Evolutionary conservation across 192 early-diverging fungal genomes (phyloP).

Genomic region (Phycomyces blakesleeanus): DNA sequence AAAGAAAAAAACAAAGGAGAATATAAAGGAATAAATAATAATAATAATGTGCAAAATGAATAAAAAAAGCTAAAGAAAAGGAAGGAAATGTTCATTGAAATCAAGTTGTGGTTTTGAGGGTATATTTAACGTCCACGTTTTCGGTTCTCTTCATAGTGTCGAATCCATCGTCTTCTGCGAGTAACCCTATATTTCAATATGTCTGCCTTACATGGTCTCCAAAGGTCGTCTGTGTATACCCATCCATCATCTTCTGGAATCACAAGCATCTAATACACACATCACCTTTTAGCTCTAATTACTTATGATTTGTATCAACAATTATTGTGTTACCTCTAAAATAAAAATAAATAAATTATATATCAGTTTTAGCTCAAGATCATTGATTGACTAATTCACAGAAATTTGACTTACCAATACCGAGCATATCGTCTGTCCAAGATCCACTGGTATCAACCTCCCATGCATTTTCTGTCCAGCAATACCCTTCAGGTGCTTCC

Average conservation of each 20-base stretch:
- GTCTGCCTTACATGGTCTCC: constrained; percentile 13
- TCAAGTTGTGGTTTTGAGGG: no score
- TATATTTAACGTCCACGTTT: no score
- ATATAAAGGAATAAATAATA: no score
- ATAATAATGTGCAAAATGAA: no score
- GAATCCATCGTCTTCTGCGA: constrained; percentile 33
- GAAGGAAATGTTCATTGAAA: no score
- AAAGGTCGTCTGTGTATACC: constrained; percentile 37
- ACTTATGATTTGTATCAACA: not conserved
- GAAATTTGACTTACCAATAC: constrained; percentile 21
- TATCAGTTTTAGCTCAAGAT: no score
- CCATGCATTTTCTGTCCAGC: constrained; percentile 36
- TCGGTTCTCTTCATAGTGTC: constrained; percentile 4
- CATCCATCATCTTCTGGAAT: constrained; percentile 37
- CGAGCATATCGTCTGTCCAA: constrained; percentile 33
- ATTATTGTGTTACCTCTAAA: constrained; percentile 9
- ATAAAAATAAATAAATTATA: no score
- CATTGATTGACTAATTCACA: not conserved
- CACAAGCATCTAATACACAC: constrained; percentile 18
- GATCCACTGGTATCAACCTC: constrained; percentile 28
- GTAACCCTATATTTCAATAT: constrained; percentile 20
- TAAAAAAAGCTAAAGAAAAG: no score
- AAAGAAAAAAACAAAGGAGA: no score
- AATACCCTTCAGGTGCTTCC: constrained; percentile 31
- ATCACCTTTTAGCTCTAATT: not conserved